Evolutionary conservation across 2,329 filamentous ascomycete genomes (phyloP), one percentile per base, ranked within the genome.

Genomic region (Capronia americana): DNA sequence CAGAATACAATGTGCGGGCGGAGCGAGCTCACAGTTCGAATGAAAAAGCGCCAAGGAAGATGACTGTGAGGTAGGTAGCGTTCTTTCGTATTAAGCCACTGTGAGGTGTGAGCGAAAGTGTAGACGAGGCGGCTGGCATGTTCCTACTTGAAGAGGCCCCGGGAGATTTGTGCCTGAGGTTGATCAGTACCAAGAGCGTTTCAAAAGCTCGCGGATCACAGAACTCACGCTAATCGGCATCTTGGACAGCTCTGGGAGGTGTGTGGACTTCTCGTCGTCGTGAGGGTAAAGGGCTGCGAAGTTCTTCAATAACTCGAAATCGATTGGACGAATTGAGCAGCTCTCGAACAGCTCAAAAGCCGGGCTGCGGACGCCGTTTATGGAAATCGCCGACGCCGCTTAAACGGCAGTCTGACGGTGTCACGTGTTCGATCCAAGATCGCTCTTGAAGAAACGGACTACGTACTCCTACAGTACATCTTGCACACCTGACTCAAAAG

Each of bases 31-130:
- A 99, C 95, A 99, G 86, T 85, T 98, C 92, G 78, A 96, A 93
- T 71, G 86, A 92, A 78, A 99, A 99, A 73, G 93, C 94, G 73
- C 88, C 86, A 73, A 84, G 87, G 79, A 99, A 99, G 78, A 99
- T 91, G 71, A 88, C 86, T 73, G 88, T 90, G 75, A 99, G 85
- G 88, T 97, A 97, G 79, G 90, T 85, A 75, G 86, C 90, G 86
- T 99, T 99, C 79, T 87, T 89, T 81, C 90, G 89, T 85, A 98
- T 90, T 74, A 98, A 76, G 77, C 88, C 81, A 85, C 95, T 98
- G 81, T 77, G 69, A 70, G 46, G 26, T 28, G 58, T 61, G 58
- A 66, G 54, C 41, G 57, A n/a, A 41, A 54, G 62, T 14, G 24
- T 20, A 30, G 34, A 56, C 23, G n/a, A 34, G n/a, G 6, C 11